Evolutionary conservation across 805 yeast genomes (phyloP).

Genomic region (Ogataea corticis): DNA sequence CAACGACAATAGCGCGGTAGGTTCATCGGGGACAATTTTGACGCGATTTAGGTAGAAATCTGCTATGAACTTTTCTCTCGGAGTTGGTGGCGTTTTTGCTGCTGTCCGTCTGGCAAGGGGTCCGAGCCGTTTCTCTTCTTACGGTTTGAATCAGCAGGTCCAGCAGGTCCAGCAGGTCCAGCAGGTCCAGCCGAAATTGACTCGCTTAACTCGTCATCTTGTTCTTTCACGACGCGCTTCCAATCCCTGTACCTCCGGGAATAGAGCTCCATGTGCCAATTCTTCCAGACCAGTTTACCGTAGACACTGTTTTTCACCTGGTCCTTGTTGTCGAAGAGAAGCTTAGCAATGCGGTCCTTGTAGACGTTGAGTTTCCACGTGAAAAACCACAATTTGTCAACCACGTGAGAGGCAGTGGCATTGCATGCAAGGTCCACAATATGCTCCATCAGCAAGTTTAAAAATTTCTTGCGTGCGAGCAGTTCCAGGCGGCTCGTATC

Average conservation of each 20-base stretch:
- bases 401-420: constrained; percentile 88
- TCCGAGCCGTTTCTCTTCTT: not conserved
- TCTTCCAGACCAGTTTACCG: constrained; percentile 92
- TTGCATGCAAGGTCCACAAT: constrained; percentile 69
- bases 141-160: too few species aligned
- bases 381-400: constrained; percentile 81
- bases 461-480: constrained; percentile 59
- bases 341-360: constrained; percentile 81
- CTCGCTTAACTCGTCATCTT: not conserved
- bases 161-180: too few species aligned
- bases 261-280: constrained; percentile 87
- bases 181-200: too few species aligned
- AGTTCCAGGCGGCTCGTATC: constrained; percentile 45
- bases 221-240: constrained; percentile 56
- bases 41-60: too few species aligned
- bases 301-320: constrained; percentile 81
- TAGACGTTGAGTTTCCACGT: constrained; percentile 75
- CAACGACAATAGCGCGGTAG: not conserved
- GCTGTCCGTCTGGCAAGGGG: not conserved
- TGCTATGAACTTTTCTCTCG: too few species aligned
- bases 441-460: constrained; percentile 58
- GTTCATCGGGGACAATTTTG: too few species aligned
- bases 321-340: constrained; percentile 57
- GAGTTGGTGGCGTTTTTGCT: constrained; percentile 4
- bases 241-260: constrained; percentile 76